A percentile compares a stretch with the other conserved stretches of the same genome.
Evolutionary conservation across 1,139 yeast species (phyloP).

Genomic region (Wickerhamomyces sp.): DNA sequence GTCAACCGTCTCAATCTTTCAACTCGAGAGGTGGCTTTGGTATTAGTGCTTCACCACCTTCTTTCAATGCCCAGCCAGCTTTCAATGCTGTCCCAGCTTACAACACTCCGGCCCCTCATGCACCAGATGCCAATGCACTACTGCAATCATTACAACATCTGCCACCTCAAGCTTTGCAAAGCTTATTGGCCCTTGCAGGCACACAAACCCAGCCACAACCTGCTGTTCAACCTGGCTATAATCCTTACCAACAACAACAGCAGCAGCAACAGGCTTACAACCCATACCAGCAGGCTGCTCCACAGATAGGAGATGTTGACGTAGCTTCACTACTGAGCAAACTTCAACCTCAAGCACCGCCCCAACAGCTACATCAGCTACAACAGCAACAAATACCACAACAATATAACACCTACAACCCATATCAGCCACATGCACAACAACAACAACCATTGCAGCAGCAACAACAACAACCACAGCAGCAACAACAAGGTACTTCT

Average conservation of each 20-base stretch:
- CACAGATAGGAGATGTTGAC: slow-evolving; percentile 2
- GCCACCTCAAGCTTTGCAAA: slow-evolving; percentile 50
- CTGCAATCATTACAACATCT: slow-evolving; percentile 40
- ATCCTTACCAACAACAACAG: slow-evolving; percentile 15
- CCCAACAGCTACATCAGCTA: slow-evolving; percentile 3
- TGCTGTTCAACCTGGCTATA: slow-evolving; percentile 20
- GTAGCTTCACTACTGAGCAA: slow-evolving; percentile 9
- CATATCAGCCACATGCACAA: slow-evolving; percentile 4
- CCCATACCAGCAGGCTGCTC: slow-evolving; percentile 3
- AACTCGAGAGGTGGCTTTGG: not conserved
- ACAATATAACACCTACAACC: not conserved
- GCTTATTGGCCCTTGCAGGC: slow-evolving; percentile 38
- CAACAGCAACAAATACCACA: slow-evolving; percentile 4
- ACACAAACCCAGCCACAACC: slow-evolving; percentile 18
- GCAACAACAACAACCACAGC: slow-evolving; percentile 9
- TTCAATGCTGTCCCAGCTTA: slow-evolving; percentile 14
- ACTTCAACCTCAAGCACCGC: slow-evolving; percentile 6
- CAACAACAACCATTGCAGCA: slow-evolving; percentile 5
- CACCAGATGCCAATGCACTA: slow-evolving; percentile 16
- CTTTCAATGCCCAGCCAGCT: slow-evolving; percentile 21
- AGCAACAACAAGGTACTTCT: slow-evolving; percentile 21
- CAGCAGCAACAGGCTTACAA: slow-evolving; percentile 10
- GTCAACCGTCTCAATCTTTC: slow-evolving; percentile 13
- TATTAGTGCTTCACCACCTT: not conserved
- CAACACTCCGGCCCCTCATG: not conserved